Evolutionary conservation across 768 basidiomycete genomes (phyloP), one percentile per base, ranked within the genome.

Genomic region (Tulasnella sp.): DNA sequence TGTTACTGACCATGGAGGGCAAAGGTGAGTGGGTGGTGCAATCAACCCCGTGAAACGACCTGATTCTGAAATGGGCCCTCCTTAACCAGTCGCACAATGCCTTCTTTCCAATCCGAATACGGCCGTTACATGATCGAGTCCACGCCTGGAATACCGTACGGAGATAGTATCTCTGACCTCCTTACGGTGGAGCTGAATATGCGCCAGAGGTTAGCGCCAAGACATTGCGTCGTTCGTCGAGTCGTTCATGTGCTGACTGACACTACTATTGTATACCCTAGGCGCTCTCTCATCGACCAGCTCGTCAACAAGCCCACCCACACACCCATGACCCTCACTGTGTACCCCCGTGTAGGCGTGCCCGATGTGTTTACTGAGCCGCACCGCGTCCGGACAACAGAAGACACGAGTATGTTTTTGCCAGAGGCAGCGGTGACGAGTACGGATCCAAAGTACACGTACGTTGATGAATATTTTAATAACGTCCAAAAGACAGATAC

Each of bases 91-190:
- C 40, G 73, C 0, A 39, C 40, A 14, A 74, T 74, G 40, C 73
- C 73, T 9, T 42, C 73, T 39, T 99, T 97, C 83, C 97, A 98
- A 84, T 97, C 97, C 21, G 97, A 99, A 85, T 99, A 98, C 87
- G 97, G 97, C 62, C 90, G 96, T 52, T 99, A 94, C 87, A 99
- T 99, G 97, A 89, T 99, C 76, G 97, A 99, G 85, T 96, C 95
- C 2, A 99, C 97, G 0, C 97, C 97, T 0, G 97, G 97, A 4
- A 91, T 92, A 74, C 97, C 97, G 2, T 98, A 98, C 86, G 93
- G 94, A 6, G 95, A 94, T 14, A 92, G 90, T 24, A 90, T 98
- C 56, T 88, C 89, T 34, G 95, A 97, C 85, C 89, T 99, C 31
- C 87, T 98, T 48, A 90, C 92, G 4, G 96, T 68, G 31, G 62